Conservation (phyloP, 495 filamentous ascomycete genomes). For the Neurospora sp. region DNA sequence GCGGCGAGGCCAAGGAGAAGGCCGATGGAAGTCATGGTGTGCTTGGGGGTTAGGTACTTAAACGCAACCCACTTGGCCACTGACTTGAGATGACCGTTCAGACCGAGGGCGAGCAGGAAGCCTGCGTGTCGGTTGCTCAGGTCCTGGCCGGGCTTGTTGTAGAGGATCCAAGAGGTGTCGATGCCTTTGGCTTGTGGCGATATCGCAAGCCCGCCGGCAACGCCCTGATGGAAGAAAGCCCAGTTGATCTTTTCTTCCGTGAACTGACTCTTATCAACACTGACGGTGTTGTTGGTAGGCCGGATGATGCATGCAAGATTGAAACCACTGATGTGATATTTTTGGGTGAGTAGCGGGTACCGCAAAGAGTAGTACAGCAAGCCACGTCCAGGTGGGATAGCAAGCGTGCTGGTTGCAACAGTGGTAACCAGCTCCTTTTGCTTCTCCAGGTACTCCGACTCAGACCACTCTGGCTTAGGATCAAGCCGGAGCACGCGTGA, state of each 20-base stretch:
- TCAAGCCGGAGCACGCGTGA: conserved; percentile 65
- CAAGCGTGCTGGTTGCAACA: conserved; percentile 76
- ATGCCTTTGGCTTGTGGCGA: conserved; percentile 85
- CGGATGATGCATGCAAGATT: conserved; percentile 82
- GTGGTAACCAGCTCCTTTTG: conserved; percentile 82
- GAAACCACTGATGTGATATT: conserved; percentile 76
- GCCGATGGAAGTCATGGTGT: conserved; percentile 97
- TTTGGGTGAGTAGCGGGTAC: conserved; percentile 80
- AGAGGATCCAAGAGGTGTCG: conserved; percentile 96
- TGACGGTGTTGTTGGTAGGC: conserved; percentile 79
- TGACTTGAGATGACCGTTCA: conserved; percentile 87
- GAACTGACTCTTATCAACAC: conserved; percentile 70
- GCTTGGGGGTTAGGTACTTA: conserved; percentile 96
- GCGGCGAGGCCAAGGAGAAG: conserved; percentile 85
- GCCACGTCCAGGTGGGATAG: conserved; percentile 73
- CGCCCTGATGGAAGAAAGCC: conserved; percentile 97
- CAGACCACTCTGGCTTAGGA: conserved; percentile 68
- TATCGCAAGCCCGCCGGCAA: conserved; percentile 80
- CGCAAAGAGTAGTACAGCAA: conserved; percentile 77
- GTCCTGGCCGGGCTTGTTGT: conserved; percentile 84
- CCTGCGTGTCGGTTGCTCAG: conserved; percentile 90
- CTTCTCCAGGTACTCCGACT: conserved; percentile 80
- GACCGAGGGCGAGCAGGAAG: conserved; percentile 81
- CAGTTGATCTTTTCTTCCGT: conserved; percentile 93
- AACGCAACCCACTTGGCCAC: conserved; percentile 98